phyloP scores from a whole-genome alignment of 768 basidiomycete genomes.

The Dendrothele bispora region DNA sequence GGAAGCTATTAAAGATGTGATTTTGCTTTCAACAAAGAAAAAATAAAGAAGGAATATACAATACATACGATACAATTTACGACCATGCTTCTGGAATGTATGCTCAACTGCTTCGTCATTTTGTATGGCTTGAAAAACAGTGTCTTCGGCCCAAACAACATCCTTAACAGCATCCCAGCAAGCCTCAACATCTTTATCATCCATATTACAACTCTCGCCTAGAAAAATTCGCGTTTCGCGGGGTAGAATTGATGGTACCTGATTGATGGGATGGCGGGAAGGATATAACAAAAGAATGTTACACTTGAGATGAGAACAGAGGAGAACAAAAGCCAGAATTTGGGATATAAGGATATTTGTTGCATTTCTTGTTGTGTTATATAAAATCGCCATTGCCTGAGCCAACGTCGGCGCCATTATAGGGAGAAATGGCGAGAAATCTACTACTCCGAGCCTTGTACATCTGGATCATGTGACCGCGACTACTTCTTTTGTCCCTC shows the following conservation, averaged over 20 bases:
- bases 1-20: neutral
- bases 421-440: no score
- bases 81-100: neutral
- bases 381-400: no score
- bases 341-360: slow-evolving; percentile 31
- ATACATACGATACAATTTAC: neutral
- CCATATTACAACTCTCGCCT: neutral
- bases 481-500: no score
- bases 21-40: neutral
- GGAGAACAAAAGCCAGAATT: neutral
- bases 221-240: neutral
- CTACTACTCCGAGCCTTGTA: no score
- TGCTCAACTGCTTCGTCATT: neutral
- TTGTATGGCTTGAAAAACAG: neutral
- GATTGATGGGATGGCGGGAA: neutral
- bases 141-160: neutral
- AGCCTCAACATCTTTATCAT: neutral
- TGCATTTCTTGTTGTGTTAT: no score
- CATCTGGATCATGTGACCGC: no score
- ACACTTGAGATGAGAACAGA: slow-evolving; percentile 17
- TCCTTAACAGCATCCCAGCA: neutral
- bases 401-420: no score
- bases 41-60: neutral
- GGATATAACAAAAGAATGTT: neutral
- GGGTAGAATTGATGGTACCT: neutral